Base-by-base conservation (phyloP, 2,329 filamentous ascomycete species). In the Botrytis galanthina region DNA sequence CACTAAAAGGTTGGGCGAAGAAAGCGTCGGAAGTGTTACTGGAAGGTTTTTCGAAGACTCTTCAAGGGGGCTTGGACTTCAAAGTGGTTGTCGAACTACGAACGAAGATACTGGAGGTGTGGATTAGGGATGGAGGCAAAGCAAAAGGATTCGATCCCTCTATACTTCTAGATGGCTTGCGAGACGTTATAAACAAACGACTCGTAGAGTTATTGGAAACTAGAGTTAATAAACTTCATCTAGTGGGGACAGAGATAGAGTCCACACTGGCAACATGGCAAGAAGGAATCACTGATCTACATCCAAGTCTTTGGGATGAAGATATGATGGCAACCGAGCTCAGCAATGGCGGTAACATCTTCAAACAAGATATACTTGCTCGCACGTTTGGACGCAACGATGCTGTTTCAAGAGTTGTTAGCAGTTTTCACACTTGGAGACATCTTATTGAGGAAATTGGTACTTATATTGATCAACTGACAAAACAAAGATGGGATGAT, bases 341-440 rank as follows among this genome's bases (percentile, higher is more conserved):
- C 61, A 85, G 87, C 3, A 85, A 88, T 46, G 92, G 92, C 32
- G 93, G 91, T 0, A 84, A 86, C 4, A 81, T 84, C 0, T 93
- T 97, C 82, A 91, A 94, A 64, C 85, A 90, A 74, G 88, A 89
- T 29, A 87, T 97, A 35, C 82, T 92, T 14, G 87, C 91, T 46
- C 88, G 91, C 32, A 86, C 93, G 12, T 89, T 95, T 78, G 95
- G 95, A 9, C 88, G 91, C 68, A 92, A 91, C 79, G 86, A 90
- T 73, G 85, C 89, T 18, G 88, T 95, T 0, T 88, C 89, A 51
- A 84, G 84, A 71, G 88, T 91, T 0, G 84, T 91, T 1, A 84
- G 87, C 20, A 85, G 87, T 63, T 96, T 96, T 79, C 86, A 89
- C 73, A 86, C 86, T 1, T 98, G 95, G 94, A 87, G 90, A 63